Conservation (phyloP, 1,284 basidiomycete genomes). For the Somion occarium region DNA sequence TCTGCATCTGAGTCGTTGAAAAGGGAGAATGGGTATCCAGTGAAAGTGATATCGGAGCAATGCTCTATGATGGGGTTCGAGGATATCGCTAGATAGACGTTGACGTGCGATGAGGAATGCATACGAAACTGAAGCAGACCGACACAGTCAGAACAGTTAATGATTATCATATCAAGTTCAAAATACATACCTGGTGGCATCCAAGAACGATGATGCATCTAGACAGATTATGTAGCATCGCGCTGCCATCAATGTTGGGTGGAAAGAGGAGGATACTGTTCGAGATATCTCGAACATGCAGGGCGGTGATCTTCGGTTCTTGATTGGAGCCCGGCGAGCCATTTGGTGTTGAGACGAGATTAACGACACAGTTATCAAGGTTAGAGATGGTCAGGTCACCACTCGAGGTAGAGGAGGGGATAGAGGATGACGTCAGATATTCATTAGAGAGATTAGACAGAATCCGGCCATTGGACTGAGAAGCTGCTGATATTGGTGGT, state of each 20-base stretch:
- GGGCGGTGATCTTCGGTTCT: conserved; percentile 38
- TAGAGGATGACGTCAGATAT: conserved; percentile 19
- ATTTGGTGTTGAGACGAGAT: conserved; percentile 38
- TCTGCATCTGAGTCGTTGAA: too few species aligned
- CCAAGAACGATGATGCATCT: conserved; percentile 61
- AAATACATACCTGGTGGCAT: conserved; percentile 64
- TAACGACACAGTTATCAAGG: conserved; percentile 61
- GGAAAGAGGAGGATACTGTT: conserved; percentile 63
- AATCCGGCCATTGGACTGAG: conserved; percentile 9
- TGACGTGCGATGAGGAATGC: conserved; percentile 58
- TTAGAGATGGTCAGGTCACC: conserved; percentile 56
- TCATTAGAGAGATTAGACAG: conserved; percentile 19
- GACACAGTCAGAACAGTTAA: conserved; percentile 3
- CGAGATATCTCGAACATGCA: conserved; percentile 57
- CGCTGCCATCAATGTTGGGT: conserved; percentile 53
- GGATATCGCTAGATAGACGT: conserved; percentile 57
- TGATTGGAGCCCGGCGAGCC: conserved; percentile 3
- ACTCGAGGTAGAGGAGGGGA: conserved; percentile 24
- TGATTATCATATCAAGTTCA: background rate
- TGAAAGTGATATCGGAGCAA: conserved; percentile 55
- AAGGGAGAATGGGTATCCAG: conserved; percentile 43
- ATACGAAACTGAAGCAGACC: conserved; percentile 63
- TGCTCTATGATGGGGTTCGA: conserved; percentile 78
- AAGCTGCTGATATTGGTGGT: background rate
- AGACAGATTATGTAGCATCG: conserved; percentile 58